Conservation (phyloP, 1,139 yeast species). For the Meyerozyma sp. region DNA sequence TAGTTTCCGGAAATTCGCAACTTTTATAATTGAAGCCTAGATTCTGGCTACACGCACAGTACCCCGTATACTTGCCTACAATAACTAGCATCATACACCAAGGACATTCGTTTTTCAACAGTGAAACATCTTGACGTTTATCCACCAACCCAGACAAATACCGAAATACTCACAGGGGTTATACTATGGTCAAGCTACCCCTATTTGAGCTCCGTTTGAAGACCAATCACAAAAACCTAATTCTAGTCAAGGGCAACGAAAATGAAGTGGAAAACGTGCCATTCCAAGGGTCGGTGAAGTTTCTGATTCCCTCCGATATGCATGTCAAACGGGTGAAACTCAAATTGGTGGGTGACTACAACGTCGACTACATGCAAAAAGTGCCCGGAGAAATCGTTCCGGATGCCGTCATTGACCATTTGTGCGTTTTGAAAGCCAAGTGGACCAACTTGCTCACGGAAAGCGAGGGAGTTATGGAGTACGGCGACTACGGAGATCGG, state of each 20-base stretch:
- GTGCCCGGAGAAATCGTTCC: slow-evolving; percentile 26
- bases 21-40: too few species aligned
- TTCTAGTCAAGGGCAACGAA: slow-evolving; percentile 53
- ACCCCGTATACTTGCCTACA: too few species aligned
- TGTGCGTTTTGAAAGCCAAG: slow-evolving; percentile 43
- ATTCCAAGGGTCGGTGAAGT: slow-evolving; percentile 52
- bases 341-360: slow-evolving; percentile 47
- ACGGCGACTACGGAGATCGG: slow-evolving; percentile 40
- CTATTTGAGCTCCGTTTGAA: slow-evolving; percentile 19
- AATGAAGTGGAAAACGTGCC: slow-evolving; percentile 51
- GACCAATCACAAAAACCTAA: slow-evolving; percentile 48
- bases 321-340: slow-evolving; percentile 45
- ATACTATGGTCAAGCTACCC: background rate
- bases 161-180: too few species aligned
- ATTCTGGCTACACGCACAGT: too few species aligned
- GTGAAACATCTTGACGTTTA: too few species aligned
- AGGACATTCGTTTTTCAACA: too few species aligned
- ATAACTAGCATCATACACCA: too few species aligned
- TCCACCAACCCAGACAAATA: too few species aligned
- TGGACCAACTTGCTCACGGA: slow-evolving; percentile 57
- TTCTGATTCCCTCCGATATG: slow-evolving; percentile 48
- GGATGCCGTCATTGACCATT: slow-evolving; percentile 46
- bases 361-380: slow-evolving; percentile 48
- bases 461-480: slow-evolving; percentile 39
- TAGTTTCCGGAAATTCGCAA: too few species aligned